A percentile compares a stretch with the other conserved stretches of the same genome.
Evolutionary conservation across 805 yeast genomes (phyloP).

Genomic region (Candida ficus): DNA sequence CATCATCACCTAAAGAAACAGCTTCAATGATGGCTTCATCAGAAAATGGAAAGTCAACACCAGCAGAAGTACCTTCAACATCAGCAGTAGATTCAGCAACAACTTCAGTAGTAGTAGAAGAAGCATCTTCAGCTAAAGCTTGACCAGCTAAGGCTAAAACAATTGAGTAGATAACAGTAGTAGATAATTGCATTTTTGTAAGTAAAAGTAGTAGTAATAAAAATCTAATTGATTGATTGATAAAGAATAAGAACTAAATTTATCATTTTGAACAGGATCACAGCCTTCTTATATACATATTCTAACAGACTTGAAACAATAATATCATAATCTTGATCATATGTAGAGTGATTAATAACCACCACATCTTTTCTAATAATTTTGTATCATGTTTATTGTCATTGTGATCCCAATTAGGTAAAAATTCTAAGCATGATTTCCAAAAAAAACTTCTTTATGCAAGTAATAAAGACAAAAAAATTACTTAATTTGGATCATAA

Average conservation of each 20-base stretch:
- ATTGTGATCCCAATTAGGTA: neutral
- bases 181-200: neutral
- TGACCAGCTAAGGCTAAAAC: neutral
- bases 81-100: slow-evolving; percentile 3
- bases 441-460: too few species aligned
- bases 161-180: neutral
- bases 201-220: neutral
- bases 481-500: neutral
- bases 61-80: slow-evolving; percentile 16
- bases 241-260: too few species aligned
- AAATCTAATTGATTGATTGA: neutral
- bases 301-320: neutral
- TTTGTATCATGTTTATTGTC: neutral
- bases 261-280: too few species aligned
- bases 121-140: slow-evolving; percentile 5
- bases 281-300: neutral
- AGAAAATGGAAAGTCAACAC: slow-evolving; percentile 24
- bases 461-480: too few species aligned
- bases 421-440: neutral
- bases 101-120: slow-evolving; percentile 4
- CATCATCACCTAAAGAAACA: slow-evolving; percentile 12
- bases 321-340: neutral
- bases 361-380: neutral
- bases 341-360: too few species aligned
- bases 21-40: slow-evolving; percentile 24